Evolutionary conservation across 139 green algal genomes (phyloP).

Genomic region (Monoraphidium neglectum): DNA sequence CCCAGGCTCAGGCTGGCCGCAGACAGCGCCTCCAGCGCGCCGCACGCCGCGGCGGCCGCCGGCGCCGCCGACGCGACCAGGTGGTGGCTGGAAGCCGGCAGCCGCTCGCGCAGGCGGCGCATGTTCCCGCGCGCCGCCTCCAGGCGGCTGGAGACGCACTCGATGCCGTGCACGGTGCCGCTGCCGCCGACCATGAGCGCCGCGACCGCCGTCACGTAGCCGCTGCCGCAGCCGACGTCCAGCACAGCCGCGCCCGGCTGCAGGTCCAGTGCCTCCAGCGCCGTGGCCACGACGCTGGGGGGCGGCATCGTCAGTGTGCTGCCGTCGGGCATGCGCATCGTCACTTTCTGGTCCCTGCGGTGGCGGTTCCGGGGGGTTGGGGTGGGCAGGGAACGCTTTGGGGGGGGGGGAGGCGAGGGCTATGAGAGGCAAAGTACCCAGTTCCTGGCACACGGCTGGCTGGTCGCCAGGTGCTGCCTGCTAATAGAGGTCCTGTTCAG

Average conservation of each 20-base stretch:
- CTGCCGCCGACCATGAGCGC: slow-evolving; percentile 46
- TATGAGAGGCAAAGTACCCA: no score
- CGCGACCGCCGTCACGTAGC: slow-evolving; percentile 58
- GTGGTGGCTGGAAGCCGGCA: slow-evolving; percentile 33
- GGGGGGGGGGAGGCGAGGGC: no score
- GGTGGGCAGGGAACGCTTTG: no score
- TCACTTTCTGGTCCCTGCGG: slow-evolving; percentile 55
- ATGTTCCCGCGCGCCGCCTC: slow-evolving; percentile 51
- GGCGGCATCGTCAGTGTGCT: slow-evolving; percentile 57
- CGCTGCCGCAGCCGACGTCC: slow-evolving; percentile 62
- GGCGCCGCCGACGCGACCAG: slow-evolving; percentile 1
- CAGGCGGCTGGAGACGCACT: slow-evolving; percentile 54
- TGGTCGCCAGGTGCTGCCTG: no score
- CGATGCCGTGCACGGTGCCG: slow-evolving; percentile 46
- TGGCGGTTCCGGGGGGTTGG: no score
- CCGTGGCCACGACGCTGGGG: slow-evolving; percentile 55
- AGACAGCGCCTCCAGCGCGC: slow-evolving; percentile 11
- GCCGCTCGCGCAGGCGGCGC: slow-evolving; percentile 40
- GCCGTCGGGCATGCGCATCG: slow-evolving; percentile 60
- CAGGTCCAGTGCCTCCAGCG: slow-evolving; percentile 58
- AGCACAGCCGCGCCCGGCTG: slow-evolving; percentile 45
- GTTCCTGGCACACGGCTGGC: no score
- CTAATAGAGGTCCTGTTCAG: no score
- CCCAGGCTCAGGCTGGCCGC: slow-evolving; percentile 33
- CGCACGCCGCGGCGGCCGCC: slow-evolving; percentile 3